phyloP scores from a whole-genome alignment of 768 basidiomycete genomes.

The Lactarius deliciosus region DNA sequence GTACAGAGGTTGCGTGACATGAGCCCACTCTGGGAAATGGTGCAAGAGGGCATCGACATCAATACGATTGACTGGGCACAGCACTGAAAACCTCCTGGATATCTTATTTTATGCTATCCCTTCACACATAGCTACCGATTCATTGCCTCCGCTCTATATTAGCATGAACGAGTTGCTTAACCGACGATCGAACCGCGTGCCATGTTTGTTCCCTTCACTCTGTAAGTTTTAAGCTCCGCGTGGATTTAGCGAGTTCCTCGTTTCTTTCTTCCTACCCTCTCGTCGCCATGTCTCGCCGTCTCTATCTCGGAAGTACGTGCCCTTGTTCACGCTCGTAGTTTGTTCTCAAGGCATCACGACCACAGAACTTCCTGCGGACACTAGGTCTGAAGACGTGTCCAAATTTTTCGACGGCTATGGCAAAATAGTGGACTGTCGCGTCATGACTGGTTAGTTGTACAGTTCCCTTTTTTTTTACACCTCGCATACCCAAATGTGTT shows the following conservation, averaged over 20 bases:
- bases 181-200: constrained; percentile 8
- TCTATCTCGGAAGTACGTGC: constrained; percentile 79
- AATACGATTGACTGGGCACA: constrained; percentile 94
- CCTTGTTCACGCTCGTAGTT: constrained; percentile 16
- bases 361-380: constrained; percentile 78
- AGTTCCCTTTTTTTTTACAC: neutral
- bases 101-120: neutral
- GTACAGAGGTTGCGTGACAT: constrained; percentile 90
- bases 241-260: constrained; percentile 8
- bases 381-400: constrained; percentile 78
- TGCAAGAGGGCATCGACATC: constrained; percentile 97
- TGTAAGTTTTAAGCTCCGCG: constrained; percentile 23
- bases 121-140: neutral
- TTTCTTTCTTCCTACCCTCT: constrained; percentile 21
- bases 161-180: neutral
- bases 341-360: constrained; percentile 17
- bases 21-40: constrained; percentile 99
- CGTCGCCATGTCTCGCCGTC: constrained; percentile 73
- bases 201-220: constrained; percentile 16
- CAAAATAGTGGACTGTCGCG: constrained; percentile 83
- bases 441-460: constrained; percentile 79
- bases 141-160: constrained; percentile 1
- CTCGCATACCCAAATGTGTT: constrained; percentile 2
- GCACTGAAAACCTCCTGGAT: constrained; percentile 39
- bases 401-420: constrained; percentile 92